A percentile compares a stretch with the other conserved stretches of the same genome.
These are phyloP conservation scores for Aspergillus arachidicola DNA, from an alignment of 2,329 filamentous ascomycete genomes.

Conservation along the genomic window DNA sequence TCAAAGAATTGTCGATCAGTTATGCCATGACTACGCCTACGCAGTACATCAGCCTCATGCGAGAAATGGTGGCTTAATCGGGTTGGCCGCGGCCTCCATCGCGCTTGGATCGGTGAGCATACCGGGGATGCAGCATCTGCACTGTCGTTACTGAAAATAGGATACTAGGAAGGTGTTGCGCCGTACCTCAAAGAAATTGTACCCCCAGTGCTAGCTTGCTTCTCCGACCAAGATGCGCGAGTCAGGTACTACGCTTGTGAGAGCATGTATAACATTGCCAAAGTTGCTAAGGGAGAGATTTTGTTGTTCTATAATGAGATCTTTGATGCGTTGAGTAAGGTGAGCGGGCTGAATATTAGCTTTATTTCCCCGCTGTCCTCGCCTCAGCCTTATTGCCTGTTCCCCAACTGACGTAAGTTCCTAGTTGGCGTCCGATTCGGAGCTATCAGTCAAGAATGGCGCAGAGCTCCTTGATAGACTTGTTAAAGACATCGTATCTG, in stretches of 20 bases:
- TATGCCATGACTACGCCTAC: constrained; percentile 97
- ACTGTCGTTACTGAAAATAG: constrained; percentile 11
- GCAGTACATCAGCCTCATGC: constrained; percentile 96
- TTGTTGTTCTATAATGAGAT: constrained; percentile 97
- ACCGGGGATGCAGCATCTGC: background rate
- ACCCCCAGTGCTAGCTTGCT: constrained; percentile 93
- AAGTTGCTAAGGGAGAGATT: constrained; percentile 97
- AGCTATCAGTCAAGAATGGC: constrained; percentile 96
- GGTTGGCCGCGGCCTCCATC: constrained; percentile 91
- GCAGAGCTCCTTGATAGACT: constrained; percentile 92
- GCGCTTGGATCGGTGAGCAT: constrained; percentile 83
- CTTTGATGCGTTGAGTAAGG: constrained; percentile 96
- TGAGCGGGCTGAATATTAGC: constrained; percentile 46
- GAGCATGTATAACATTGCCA: constrained; percentile 99
- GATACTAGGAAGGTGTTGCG: constrained; percentile 72
- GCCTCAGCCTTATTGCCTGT: background rate
- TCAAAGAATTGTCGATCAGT: constrained; percentile 86
- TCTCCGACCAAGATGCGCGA: constrained; percentile 95
- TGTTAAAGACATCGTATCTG: constrained; percentile 93
- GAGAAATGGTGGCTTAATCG: constrained; percentile 93
- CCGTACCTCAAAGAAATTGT: constrained; percentile 92
- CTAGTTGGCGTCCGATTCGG: constrained; percentile 91
- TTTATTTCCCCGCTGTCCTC: background rate
- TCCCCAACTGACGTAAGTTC: constrained; percentile 17
- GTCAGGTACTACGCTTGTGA: constrained; percentile 98